A percentile compares a stretch with the other conserved stretches of the same genome.
phyloP scores from a whole-genome alignment of 768 basidiomycete species.

The Flagelloscypha sp. region DNA sequence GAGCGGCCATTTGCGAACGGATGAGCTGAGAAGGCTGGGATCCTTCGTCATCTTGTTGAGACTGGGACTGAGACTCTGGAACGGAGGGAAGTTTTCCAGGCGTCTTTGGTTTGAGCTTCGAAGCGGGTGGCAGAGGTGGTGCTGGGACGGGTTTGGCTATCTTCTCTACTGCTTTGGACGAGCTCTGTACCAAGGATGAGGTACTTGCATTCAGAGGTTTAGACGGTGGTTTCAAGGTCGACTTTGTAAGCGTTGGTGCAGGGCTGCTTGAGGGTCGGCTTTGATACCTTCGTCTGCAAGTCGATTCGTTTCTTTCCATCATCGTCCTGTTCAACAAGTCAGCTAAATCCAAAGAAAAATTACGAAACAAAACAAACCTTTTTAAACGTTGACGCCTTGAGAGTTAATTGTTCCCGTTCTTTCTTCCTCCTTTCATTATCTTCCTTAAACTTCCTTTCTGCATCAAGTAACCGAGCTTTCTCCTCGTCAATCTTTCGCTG shows the following conservation, averaged over 20 bases:
- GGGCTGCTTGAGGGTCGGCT: constrained; percentile 50
- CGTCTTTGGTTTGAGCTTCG: constrained; percentile 45
- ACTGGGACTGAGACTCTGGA: too few relatives aligned
- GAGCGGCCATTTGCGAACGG: constrained; percentile 64
- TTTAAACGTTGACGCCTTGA: constrained; percentile 43
- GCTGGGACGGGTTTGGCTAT: constrained; percentile 27
- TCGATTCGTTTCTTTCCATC: constrained; percentile 71
- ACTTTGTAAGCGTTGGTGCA: constrained; percentile 11
- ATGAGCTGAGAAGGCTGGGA: constrained; percentile 55
- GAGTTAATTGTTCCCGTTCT: constrained; percentile 67
- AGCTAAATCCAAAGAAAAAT: constrained; percentile 1
- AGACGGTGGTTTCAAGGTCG: constrained; percentile 26
- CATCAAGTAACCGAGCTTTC: constrained; percentile 49
- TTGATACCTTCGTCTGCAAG: constrained; percentile 46
- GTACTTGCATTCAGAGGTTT: constrained; percentile 39
- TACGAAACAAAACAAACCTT: constrained; percentile 33
- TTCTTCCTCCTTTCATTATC: constrained; percentile 73
- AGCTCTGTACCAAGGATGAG: too few relatives aligned
- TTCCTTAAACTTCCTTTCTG: constrained; percentile 65
- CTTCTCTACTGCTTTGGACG: constrained; percentile 8
- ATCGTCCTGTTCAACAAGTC: constrained; percentile 42
- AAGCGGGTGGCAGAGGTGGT: constrained; percentile 23
- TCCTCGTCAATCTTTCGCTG: constrained; percentile 79
- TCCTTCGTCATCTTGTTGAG: constrained; percentile 48
- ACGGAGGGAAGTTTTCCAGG: constrained; percentile 18